A percentile compares a stretch with the other conserved stretches of the same genome.
Evolutionary conservation across 257 asterid genomes (phyloP).

Genomic region (Verbena officinalis): DNA sequence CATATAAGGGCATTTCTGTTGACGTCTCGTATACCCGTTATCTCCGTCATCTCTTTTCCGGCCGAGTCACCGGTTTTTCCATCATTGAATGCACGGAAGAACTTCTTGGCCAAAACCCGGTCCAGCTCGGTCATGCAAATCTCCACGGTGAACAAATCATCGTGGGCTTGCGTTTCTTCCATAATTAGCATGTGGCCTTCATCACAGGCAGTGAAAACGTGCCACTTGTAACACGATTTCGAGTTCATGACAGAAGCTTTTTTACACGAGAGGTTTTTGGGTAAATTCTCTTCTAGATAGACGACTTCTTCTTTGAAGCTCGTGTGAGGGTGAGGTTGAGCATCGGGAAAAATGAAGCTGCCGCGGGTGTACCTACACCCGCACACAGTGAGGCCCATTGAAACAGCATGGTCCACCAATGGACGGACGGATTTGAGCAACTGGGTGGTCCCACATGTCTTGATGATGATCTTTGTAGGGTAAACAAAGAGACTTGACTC

Average conservation of each 20-base stretch:
- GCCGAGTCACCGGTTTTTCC: constrained; percentile 64
- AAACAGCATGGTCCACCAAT: constrained; percentile 46
- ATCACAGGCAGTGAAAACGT: constrained; percentile 71
- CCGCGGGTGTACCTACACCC: constrained; percentile 95
- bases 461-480: constrained; percentile 83
- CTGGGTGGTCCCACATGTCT: constrained; percentile 97
- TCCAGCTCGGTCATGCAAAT: constrained; percentile 94
- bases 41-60: constrained; percentile 80
- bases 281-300: constrained; percentile 58
- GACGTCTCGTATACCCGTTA: constrained; percentile 58
- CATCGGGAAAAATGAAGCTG: constrained; percentile 83
- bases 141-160: constrained; percentile 61
- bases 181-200: constrained; percentile 26
- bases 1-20: constrained; percentile 64
- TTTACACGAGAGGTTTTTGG: constrained; percentile 44
- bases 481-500: constrained; percentile 90
- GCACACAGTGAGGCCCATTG: constrained; percentile 61
- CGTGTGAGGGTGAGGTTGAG: constrained; percentile 83
- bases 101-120: constrained; percentile 61
- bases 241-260: constrained; percentile 73
- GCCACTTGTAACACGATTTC: constrained; percentile 79
- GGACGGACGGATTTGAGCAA: constrained; percentile 74
- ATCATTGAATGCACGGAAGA: constrained; percentile 59
- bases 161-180: constrained; percentile 29
- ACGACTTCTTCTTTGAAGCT: constrained; percentile 74